Base-by-base conservation (phyloP, 2,329 filamentous ascomycete species). In the Paracoccidioides brasiliensis region DNA sequence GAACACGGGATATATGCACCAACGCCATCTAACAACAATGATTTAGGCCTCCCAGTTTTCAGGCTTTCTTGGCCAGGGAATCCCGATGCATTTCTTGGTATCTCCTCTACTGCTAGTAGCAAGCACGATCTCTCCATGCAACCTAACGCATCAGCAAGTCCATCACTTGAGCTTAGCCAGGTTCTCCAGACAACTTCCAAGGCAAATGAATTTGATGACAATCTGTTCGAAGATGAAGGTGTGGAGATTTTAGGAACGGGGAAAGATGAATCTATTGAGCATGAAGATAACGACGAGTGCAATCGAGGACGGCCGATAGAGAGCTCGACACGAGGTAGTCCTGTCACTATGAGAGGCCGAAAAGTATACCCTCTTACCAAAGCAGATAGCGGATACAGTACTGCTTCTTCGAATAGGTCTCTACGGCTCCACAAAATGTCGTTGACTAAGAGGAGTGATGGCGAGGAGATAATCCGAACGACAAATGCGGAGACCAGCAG, bases 341-440 rank as follows among this genome's bases (percentile, higher is more conserved):
- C 50, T 15, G 54, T 30, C 14, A 43, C 14, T 15, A 7, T 35
- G 22, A 53, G 57, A 35, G 57, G 59, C 33, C 61, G 57, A 45
- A 64, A 60, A 38, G 56, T 56, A 3, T 61, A 55, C 22, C 63
- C 66, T 4, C 61, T 67, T 40, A 64, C 59, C 54, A 70, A 70
- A 53, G 63, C 63, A 10, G 70, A 72, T 55, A 71, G 69, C 53
- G 70, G 70, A 22, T 72, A 72, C 55, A 71, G 69, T 55, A 71
- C 69, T 37, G 66, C 66, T 10, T 63, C 66, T 7, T 71, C 53
- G 38, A 46, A 54, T 14, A 48, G 44, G 35, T 54, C 53, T n/a
- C 41, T 41, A n/a, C 53, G 15, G 12, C 14, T 14, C 12, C 30
- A 54, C 37, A 35, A 45, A 44, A 12, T n/a, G n/a, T 30, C 41